Evolutionary conservation across 2,329 filamentous ascomycete genomes (phyloP).

Genomic region (Epichloe bromicola): DNA sequence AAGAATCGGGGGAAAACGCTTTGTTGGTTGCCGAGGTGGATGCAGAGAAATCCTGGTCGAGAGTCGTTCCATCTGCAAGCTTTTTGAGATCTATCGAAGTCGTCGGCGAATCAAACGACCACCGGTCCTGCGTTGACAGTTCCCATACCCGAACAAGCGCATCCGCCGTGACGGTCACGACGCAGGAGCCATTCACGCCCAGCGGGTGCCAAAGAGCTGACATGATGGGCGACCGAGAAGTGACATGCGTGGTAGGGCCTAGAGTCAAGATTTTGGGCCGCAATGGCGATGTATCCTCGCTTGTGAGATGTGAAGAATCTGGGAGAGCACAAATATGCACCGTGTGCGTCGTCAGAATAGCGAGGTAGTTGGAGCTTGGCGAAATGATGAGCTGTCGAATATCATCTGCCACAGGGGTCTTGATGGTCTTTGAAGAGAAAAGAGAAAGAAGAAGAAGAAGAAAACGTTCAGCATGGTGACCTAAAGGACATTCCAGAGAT

Average conservation of each 20-base stretch:
- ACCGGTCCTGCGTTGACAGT: conserved; percentile 67
- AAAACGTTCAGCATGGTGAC: conserved; percentile 1
- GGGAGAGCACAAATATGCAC: conserved; percentile 81
- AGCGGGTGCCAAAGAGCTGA: conserved; percentile 88
- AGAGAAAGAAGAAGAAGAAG: too few relatives aligned
- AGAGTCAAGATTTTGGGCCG: conserved; percentile 80
- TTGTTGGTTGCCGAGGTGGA: conserved; percentile 62
- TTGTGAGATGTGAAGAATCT: conserved; percentile 61
- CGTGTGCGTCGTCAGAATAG: conserved; percentile 76
- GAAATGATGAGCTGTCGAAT: conserved; percentile 81
- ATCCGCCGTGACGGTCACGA: conserved; percentile 82
- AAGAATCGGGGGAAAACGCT: conserved; percentile 78
- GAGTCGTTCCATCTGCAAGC: conserved; percentile 68
- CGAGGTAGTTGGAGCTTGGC: conserved; percentile 68
- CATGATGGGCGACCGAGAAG: conserved; percentile 67
- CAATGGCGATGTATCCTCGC: conserved; percentile 53
- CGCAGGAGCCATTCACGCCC: conserved; percentile 63
- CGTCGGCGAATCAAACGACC: conserved; percentile 74
- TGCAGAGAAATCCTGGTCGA: conserved; percentile 73
- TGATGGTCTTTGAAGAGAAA: conserved; percentile 45
- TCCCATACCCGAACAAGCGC: conserved; percentile 88
- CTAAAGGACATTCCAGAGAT: neutral
- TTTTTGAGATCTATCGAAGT: conserved; percentile 82
- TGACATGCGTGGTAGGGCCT: conserved; percentile 85
- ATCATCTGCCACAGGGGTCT: conserved; percentile 60